Evolutionary conservation across 192 early-diverging fungal species (phyloP), one percentile per base, ranked within the genome.

Genomic region (Backusella tarrabulga): DNA sequence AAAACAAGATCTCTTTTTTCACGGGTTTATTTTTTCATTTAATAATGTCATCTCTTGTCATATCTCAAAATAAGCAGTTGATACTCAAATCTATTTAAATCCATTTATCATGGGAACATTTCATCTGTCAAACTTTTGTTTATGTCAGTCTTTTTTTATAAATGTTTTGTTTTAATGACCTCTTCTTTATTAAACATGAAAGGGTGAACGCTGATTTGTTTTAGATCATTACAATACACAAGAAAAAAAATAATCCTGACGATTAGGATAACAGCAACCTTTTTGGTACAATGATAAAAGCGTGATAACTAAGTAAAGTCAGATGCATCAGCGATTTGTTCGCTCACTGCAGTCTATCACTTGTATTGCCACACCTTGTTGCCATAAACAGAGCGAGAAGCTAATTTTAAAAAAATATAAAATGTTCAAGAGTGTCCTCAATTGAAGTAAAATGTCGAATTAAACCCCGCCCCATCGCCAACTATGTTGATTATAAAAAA

Each of bases 271-370:
- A 21, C 21, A 54, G 8, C n/a, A 21, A 6, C 42, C 15, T 17
- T 44, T 54, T 54, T 54, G n/a, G 52, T 54, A n/a, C 52, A 54
- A 23, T 54, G 21, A 23, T 54, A 8, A 54, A 21, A 54, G 52
- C 21, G 52, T 54, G 52, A 54, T 21, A 54, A 54, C 52, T 8
- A 54, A 54, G 7, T 56, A 21, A 56, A 8, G 7, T 56, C 54
- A 56, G 54, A n/a, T 56, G 54, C 54, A 56, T 56, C 54, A 56
- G 8, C 54, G n/a, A 56, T 56, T 56, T 56, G 54, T 56, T 56
- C 21, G 21, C 11, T 56, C 21, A 2, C 54, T 56, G n/a, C 54
- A 56, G n/a, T 56, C 54, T n/a, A 56, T 56, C 54, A 21, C n/a
- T 56, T 56, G 54, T 56, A 56, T 56, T 21, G 54, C 54, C 54